Base-by-base conservation (phyloP, 108 stramenopile species). In the Pseudonitzschia delicatissima region DNA sequence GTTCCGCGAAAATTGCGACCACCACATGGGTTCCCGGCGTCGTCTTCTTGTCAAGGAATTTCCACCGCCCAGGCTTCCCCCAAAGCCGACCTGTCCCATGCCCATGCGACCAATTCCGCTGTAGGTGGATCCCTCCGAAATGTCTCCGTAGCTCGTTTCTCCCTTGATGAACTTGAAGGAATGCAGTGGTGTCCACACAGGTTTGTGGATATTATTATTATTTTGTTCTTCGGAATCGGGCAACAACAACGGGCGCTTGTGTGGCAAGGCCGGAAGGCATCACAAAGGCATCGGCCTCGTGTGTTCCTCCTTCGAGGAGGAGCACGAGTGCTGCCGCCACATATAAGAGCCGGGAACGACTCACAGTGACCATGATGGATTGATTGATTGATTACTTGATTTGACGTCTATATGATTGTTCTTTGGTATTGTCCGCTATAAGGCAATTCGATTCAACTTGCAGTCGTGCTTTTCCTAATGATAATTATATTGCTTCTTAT, bases 81-180 rank as follows among this genome's bases (percentile, higher is more conserved):
- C 17, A 6, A 18, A 18, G 21, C 5, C 42, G 17, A 44, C 12
- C 23, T 31, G 21, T 32, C 29, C 29, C 4, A n/a, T 29, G 17
- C n/a, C 31, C 53, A 34, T 34, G 15, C 40, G 13, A 42, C 40
- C 40, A 42, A 42, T 11, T 11, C 53, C 53, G 33, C 26, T 6
- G 4, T 11, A 9, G n/a, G 31, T 29, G 17, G 53, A 3, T 0
- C 32, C 29, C 3, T 31, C 29, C 3, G 31, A n/a, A 2, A 48
- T 6, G 17, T 55, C 53, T 5, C 53, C 53, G 20, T 55, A 55
- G 18, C 13, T 55, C 0, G 53, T 28, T 21, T 55, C 32, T 2
- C 53, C 53, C 33, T 55, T 55, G 33, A 55, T 55, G 20, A 55
- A 55, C n/a, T 18, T 12, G 29, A 55, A 33, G 33, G 53, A 55